These are phyloP conservation scores for Trichosanthes cucumerina DNA, from an alignment of 306 rosid species.

Conservation along the genomic window DNA sequence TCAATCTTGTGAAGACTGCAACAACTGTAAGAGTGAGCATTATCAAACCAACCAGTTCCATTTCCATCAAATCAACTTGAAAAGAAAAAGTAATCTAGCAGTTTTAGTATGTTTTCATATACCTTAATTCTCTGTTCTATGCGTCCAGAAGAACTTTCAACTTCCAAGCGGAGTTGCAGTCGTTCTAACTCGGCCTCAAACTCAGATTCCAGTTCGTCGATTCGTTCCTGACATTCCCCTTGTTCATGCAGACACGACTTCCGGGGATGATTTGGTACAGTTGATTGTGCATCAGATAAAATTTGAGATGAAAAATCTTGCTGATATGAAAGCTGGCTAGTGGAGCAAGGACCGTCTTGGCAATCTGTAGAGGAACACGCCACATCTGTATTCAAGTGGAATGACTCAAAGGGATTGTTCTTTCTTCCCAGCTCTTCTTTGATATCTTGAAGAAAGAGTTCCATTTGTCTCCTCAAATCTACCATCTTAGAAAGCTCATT, in stretches of 20 bases:
- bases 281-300: constrained; percentile 21
- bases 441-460: constrained; percentile 45
- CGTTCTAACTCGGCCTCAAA: constrained; percentile 66
- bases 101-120: neutral
- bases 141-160: constrained; percentile 27
- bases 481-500: constrained; percentile 59
- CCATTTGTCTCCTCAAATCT: constrained; percentile 69
- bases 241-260: constrained; percentile 17
- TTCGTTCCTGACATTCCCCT: constrained; percentile 36
- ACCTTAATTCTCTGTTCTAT: constrained; percentile 36
- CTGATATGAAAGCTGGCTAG: constrained; percentile 27
- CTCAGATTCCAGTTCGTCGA: constrained; percentile 60
- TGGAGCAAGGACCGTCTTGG: constrained; percentile 37
- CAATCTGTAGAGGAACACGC: constrained; percentile 36
- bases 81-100: neutral
- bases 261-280: constrained; percentile 15
- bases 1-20: neutral
- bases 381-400: constrained; percentile 24
- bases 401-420: constrained; percentile 16
- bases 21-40: neutral
- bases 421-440: constrained; percentile 39
- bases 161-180: constrained; percentile 60
- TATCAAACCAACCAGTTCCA: neutral
- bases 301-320: constrained; percentile 18
- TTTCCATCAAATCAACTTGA: neutral